Conservation (phyloP, 192 early-diverging fungal species). For the Coemansia sp. region DNA sequence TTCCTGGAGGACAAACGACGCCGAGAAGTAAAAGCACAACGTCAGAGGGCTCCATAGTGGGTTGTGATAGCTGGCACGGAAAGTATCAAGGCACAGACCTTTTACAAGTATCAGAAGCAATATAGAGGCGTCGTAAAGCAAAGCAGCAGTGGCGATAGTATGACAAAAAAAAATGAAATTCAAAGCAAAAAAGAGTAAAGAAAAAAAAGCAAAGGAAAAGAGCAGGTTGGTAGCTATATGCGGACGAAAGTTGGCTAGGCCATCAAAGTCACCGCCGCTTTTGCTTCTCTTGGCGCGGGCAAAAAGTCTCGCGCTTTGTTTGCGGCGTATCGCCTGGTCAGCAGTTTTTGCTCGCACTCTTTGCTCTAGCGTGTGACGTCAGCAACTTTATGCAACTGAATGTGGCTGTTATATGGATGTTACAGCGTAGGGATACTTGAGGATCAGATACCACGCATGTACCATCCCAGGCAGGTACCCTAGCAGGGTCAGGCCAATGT, state of each 20-base stretch:
- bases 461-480: constrained; percentile 69
- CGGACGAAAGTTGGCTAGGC: background rate
- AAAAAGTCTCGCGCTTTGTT: background rate
- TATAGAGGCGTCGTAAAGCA: background rate
- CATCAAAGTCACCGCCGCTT: background rate
- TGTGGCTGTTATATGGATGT: too few relatives aligned
- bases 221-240: too few relatives aligned
- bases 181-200: background rate
- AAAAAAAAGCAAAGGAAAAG: background rate
- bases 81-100: background rate
- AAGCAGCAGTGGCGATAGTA: background rate
- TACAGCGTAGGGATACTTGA: constrained; percentile 17
- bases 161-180: background rate
- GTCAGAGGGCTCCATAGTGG: constrained; percentile 46
- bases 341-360: background rate
- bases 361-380: background rate
- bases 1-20: constrained; percentile 61
- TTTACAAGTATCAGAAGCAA: background rate
- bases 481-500: constrained; percentile 66
- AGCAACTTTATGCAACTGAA: background rate
- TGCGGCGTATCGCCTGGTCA: background rate
- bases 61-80: background rate
- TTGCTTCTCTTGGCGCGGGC: background rate
- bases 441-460: constrained; percentile 62
- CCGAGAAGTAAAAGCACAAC: constrained; percentile 44